Conservation (phyloP, 768 basidiomycete species). For the Russula ochroleuca region DNA sequence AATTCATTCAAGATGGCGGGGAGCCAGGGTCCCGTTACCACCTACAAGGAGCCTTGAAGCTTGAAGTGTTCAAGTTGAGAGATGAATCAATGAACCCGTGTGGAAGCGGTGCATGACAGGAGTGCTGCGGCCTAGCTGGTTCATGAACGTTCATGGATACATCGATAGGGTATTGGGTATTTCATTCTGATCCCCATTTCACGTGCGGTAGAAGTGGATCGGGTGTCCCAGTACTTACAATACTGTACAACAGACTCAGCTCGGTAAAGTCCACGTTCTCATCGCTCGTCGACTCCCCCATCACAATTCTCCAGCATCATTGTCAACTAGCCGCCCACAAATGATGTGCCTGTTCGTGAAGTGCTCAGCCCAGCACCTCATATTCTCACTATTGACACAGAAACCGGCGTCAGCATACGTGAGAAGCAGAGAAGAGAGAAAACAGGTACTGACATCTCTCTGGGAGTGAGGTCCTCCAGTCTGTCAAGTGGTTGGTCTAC, state of each 20-base stretch:
- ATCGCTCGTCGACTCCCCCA: neutral
- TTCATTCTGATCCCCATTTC: too few species aligned
- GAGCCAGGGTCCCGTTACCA: too few species aligned
- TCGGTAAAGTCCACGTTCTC: neutral
- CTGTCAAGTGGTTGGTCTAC: constrained; percentile 83
- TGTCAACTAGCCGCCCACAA: constrained; percentile 85
- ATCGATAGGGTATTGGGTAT: too few species aligned
- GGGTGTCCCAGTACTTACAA: neutral
- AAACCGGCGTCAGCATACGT: neutral
- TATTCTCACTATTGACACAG: constrained; percentile 65
- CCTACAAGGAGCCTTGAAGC: too few species aligned
- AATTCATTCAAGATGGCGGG: too few species aligned
- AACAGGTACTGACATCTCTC: constrained; percentile 68
- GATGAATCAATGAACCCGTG: too few species aligned
- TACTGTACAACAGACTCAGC: neutral
- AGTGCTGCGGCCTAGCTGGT: too few species aligned
- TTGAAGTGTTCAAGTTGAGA: too few species aligned
- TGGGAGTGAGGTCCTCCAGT: constrained; percentile 67
- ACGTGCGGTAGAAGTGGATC: neutral
- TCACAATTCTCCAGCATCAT: constrained; percentile 38
- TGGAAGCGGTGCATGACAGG: too few species aligned
- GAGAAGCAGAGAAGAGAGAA: neutral
- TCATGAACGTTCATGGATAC: too few species aligned
- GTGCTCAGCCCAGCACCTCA: constrained; percentile 94
- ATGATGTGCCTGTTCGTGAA: constrained; percentile 90